These are phyloP conservation scores for Ambrosiella xylebori DNA, from an alignment of 2,329 filamentous ascomycete genomes.

Conservation along the genomic window DNA sequence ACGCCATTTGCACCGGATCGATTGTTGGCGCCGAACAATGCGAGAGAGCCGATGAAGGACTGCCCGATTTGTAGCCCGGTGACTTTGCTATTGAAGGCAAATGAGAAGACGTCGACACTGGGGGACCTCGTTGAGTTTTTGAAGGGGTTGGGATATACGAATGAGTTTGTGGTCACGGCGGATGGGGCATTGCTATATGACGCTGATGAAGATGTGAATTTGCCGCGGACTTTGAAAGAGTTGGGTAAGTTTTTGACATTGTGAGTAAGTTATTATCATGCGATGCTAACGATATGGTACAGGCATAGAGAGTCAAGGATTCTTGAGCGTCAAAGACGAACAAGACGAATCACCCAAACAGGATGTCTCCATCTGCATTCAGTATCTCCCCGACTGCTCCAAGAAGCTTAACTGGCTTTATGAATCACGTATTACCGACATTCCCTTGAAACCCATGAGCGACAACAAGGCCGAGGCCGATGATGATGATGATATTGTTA, in stretches of 20 bases:
- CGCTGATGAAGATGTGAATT: slow-evolving; percentile 71
- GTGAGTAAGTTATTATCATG: neutral
- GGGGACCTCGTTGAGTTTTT: slow-evolving; percentile 66
- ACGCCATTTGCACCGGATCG: slow-evolving; percentile 46
- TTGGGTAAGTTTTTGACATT: slow-evolving; percentile 34
- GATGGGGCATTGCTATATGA: slow-evolving; percentile 73
- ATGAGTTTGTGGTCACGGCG: slow-evolving; percentile 64
- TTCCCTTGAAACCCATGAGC: slow-evolving; percentile 10
- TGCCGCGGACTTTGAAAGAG: slow-evolving; percentile 61
- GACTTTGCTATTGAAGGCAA: slow-evolving; percentile 48
- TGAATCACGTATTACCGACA: neutral
- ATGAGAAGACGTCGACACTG: slow-evolving; percentile 52
- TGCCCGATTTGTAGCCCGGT: slow-evolving; percentile 72
- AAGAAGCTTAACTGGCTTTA: neutral
- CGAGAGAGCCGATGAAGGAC: slow-evolving; percentile 52
- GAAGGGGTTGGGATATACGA: slow-evolving; percentile 53
- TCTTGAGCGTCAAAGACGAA: slow-evolving; percentile 72
- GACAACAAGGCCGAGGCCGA: slow-evolving; percentile 22
- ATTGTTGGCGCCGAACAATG: slow-evolving; percentile 39
- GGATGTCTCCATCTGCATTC: slow-evolving; percentile 58
- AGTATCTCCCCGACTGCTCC: slow-evolving; percentile 24
- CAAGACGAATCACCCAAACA: slow-evolving; percentile 59
- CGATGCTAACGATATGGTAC: slow-evolving; percentile 16
- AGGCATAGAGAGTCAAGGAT: slow-evolving; percentile 55
- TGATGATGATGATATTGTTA: slow-evolving; percentile 21